These are phyloP conservation scores for Pseudomonodictys pantanalensis DNA, from an alignment of 495 filamentous ascomycete genomes.

Conservation along the genomic window DNA sequence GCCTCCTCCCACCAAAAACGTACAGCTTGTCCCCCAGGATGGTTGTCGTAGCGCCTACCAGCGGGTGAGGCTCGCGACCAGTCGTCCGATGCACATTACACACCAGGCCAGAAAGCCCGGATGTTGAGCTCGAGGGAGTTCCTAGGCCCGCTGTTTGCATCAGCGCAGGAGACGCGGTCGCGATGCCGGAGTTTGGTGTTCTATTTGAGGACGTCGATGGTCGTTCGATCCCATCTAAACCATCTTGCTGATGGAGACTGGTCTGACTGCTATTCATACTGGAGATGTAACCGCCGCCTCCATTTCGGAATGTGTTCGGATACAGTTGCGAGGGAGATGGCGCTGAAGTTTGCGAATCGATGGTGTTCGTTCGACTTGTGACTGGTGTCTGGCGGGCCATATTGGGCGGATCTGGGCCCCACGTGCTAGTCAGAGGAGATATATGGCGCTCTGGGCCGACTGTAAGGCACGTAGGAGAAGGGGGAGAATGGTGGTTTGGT, in stretches of 20 bases:
- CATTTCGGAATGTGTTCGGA: conserved; percentile 26
- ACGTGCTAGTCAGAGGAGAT: conserved; percentile 4
- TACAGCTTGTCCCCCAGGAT: conserved; percentile 92
- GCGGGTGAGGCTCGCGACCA: conserved; percentile 80
- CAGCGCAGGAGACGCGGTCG: conserved; percentile 26
- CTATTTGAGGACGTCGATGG: conserved; percentile 46
- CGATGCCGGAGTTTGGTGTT: conserved; percentile 28
- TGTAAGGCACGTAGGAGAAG: conserved; percentile 15
- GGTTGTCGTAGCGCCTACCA: conserved; percentile 94
- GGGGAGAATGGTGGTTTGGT: conserved; percentile 34
- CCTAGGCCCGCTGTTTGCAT: conserved; percentile 34
- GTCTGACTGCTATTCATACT: conserved; percentile 58
- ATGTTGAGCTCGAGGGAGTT: conserved; percentile 35
- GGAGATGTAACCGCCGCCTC: conserved; percentile 27
- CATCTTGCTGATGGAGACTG: conserved; percentile 51
- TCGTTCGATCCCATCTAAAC: conserved; percentile 51
- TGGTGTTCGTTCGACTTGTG: conserved; percentile 52
- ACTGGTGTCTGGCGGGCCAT: conserved; percentile 42
- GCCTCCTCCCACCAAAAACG: conserved; percentile 86
- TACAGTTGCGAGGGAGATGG: conserved; percentile 42
- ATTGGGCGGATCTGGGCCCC: conserved; percentile 28
- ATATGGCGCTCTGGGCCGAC: not conserved
- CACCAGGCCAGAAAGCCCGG: conserved; percentile 76
- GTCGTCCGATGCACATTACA: conserved; percentile 93
- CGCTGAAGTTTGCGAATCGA: conserved; percentile 58